These are phyloP conservation scores for Phragmites australis DNA, from an alignment of 176 grass and related monocot species.

Conservation along the genomic window DNA sequence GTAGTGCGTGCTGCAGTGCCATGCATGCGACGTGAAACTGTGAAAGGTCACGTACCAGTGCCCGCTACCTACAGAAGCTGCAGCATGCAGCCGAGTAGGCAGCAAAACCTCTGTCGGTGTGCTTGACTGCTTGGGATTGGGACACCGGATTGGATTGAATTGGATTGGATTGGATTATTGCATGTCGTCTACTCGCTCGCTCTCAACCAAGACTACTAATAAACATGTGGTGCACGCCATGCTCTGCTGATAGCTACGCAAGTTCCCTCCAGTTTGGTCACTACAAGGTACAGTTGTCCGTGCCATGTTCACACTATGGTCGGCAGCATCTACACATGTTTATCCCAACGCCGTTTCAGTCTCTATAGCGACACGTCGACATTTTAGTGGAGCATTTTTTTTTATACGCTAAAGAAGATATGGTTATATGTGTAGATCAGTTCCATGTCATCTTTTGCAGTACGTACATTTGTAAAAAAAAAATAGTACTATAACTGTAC, in stretches of 20 bases:
- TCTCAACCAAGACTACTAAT: no score
- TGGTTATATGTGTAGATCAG: no score
- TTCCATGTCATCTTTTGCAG: no score
- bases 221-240: conserved; percentile 16
- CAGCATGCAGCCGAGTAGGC: neutral
- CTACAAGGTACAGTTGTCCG: neutral
- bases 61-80: neutral
- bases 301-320: neutral
- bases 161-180: neutral
- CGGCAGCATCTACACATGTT: neutral
- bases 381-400: no score
- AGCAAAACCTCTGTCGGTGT: conserved; percentile 20
- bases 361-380: neutral
- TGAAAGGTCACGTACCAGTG: neutral
- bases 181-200: neutral
- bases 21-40: conserved; percentile 19
- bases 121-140: neutral
- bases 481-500: no score
- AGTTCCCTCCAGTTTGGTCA: neutral
- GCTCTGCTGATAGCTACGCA: neutral
- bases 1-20: neutral
- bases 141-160: neutral
- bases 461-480: no score
- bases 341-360: conserved; percentile 17
- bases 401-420: no score